Evolutionary conservation across 129 eudicot genomes (phyloP), one percentile per base, ranked within the genome.

Genomic region (Chrysanthemum seticuspe): DNA sequence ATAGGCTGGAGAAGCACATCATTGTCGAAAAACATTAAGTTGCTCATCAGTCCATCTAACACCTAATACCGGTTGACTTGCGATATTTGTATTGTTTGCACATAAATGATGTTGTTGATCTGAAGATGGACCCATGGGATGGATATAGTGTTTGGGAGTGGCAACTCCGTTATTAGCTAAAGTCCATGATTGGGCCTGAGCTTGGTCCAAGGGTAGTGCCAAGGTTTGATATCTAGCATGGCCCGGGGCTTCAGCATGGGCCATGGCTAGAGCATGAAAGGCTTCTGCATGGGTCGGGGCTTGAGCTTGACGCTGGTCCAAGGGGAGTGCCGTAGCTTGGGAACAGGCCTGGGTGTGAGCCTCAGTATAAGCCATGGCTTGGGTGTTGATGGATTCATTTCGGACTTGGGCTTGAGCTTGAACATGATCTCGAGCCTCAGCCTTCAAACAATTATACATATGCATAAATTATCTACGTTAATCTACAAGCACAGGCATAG

Each of bases 31-130:
- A 62, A 15, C 51, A 27, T 16, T 56, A 49, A 10, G 49, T 12
- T 62, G 62, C 48, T 49, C 77, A 27, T 59, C 45, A 72, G 13
- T 72, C 67, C 47, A 62, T 59, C 52, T 21, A 21, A 16, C 40
- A 60, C n/a, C 60, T 50, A 62, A 73, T 10, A 49, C 3, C 2
- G 70, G 69, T 16, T 7, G 62, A 16, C 34, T 73, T 15, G 50
- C 10, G 18, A 62, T 29, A 51, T 3, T 59, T n/a, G 14, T 60
- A 61, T 23, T 10, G 49, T 62, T 13, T 4, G 14, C 61, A 49
- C 29, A 9, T 18, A 9, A 21, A 21, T 21, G 21, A 21, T 21
- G 21, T 21, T 21, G 21, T 21, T 21, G 21, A 21, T 1, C 21
- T 21, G 21, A 23, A 4, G 60, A 0, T 48, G 21, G 57, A 23